Base-by-base conservation (phyloP, 1,284 basidiomycete genomes). In the Termitomyces sp. region DNA sequence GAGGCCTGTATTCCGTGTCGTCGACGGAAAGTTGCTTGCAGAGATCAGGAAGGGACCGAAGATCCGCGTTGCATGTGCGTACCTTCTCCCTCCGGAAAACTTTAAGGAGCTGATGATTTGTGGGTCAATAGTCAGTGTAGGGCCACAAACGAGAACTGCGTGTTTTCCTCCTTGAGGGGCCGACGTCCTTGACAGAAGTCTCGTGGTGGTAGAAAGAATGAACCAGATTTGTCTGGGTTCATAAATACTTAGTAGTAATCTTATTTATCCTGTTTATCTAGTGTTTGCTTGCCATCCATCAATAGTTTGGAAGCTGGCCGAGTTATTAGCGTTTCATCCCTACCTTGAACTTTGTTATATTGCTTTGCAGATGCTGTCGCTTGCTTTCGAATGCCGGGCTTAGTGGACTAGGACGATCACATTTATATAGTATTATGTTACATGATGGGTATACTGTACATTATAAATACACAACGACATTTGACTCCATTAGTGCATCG, bases 41-140 rank as follows among this genome's bases (percentile, higher is more conserved):
- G 26, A 33, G 3, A 13, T 7, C 37, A 7, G n/a, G n/a, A 11
- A 24, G 31, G 39, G 26, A 35, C 26, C 24, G 35, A 18, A 8
- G 45, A 41, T 28, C 39, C 30, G 24, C 44, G 33, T 31, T 52
- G 51, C 51, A 43, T 31, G 51, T 52, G 5, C 10, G 40, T 46
- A 30, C 45, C n/a, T n/a, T 6, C n/a, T n/a, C 13, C 9, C n/a
- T 24, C 34, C 19, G 8, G 6, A 33, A 9, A 10, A 11, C 6
- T 24, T 16, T 24, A 5, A 4, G n/a, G 21, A 40, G 19, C 19
- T 42, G 14, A 46, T 26, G 10, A 18, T 24, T 10, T 13, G 1
- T 9, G 18, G n/a, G 10, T 37, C 2, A 14, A 19, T 11, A 37
- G 31, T 33, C 21, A 28, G 1, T 44, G 45, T 10, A 26, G 4